Evolutionary conservation across 2,329 filamentous ascomycete genomes (phyloP).

Genomic region (Acephala macrosclerotiorum): DNA sequence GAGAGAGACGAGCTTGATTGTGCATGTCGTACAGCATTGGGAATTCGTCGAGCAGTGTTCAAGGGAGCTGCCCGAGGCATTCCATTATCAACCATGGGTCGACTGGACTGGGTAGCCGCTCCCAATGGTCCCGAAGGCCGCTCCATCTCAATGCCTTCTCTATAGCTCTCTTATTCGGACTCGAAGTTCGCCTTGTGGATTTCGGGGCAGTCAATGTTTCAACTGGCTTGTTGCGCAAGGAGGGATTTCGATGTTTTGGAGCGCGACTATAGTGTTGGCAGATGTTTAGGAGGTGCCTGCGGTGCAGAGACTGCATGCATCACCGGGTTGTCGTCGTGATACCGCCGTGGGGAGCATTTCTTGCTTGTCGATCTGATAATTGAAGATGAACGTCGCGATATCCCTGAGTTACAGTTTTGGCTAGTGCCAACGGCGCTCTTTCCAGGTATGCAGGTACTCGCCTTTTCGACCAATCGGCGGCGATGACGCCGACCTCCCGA

Average conservation of each 20-base stretch:
- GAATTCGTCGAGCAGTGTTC: slow-evolving; percentile 44
- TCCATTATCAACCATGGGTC: slow-evolving; percentile 50
- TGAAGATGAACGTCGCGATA: slow-evolving; percentile 4
- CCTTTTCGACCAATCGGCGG: neutral
- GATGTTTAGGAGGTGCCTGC: neutral
- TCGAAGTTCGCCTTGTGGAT: slow-evolving; percentile 29
- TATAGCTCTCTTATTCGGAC: slow-evolving; percentile 18
- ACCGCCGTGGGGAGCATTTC: neutral
- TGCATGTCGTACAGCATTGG: slow-evolving; percentile 56
- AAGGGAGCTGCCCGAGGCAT: slow-evolving; percentile 46
- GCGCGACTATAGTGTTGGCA: slow-evolving; percentile 1
- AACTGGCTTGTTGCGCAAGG: slow-evolving; percentile 28
- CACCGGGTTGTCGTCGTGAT: slow-evolving; percentile 1
- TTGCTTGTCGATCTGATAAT: slow-evolving; percentile 6
- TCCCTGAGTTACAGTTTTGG: neutral
- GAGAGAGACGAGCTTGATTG: slow-evolving; percentile 53
- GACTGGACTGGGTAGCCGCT: slow-evolving; percentile 45
- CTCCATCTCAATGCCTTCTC: slow-evolving; percentile 40
- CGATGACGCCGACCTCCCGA: neutral
- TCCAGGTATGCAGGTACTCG: neutral
- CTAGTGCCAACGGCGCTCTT: neutral
- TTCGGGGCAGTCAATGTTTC: slow-evolving; percentile 38
- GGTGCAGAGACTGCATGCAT: slow-evolving; percentile 5
- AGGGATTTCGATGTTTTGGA: neutral
- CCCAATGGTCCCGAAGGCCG: slow-evolving; percentile 44